Evolutionary conservation across 352 stramenopile genomes (phyloP), one percentile per base, ranked within the genome.

Genomic region (Phytophthora foliorum): DNA sequence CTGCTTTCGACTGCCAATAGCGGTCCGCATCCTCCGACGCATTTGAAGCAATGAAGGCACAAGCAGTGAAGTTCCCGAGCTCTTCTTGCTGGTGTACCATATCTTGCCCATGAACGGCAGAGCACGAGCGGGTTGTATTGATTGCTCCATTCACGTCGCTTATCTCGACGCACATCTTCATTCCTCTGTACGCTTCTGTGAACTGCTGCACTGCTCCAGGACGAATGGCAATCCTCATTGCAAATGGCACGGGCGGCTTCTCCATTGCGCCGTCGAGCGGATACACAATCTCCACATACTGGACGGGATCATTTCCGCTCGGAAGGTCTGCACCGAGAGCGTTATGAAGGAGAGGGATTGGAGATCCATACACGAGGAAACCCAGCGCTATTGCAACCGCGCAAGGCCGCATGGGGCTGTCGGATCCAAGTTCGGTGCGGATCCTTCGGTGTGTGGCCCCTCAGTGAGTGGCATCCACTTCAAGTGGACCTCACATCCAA

Each of bases 11-110:
- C n/a, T 61, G 53, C 25, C 39, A 51, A 29, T 61, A 31, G 25
- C 14, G 25, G 4, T 49, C 46, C 17, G 22, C 25, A 44, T 45
- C 17, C 22, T 10, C 19, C n/a, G 53, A 46, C 6, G 14, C 6
- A 34, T 52, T 42, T 31, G 53, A 34, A 24, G 58, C 13, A 19
- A 70, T 70, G 54, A 64, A 64, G 8, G 42, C 62, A 13, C 21
- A 44, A 21, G 38, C 14, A 6, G 45, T 55, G 29, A 63, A 59
- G 27, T 56, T 49, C 9, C 46, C 62, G 8, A 42, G 21, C 8
- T 41, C 29, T 21, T 17, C 17, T 31, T 32, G 44, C 21, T 50
- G 44, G 4, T 4, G 17, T 13, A 24, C 5, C 17, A 17, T 22
- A 22, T 45, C 16, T 5, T 21, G 16, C 2, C 10, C 38, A 19